Percentiles rank a stretch among this genome's conserved stretches.
Evolutionary conservation across 495 filamentous ascomycete species (phyloP).

Genomic region (Tuber borchii): DNA sequence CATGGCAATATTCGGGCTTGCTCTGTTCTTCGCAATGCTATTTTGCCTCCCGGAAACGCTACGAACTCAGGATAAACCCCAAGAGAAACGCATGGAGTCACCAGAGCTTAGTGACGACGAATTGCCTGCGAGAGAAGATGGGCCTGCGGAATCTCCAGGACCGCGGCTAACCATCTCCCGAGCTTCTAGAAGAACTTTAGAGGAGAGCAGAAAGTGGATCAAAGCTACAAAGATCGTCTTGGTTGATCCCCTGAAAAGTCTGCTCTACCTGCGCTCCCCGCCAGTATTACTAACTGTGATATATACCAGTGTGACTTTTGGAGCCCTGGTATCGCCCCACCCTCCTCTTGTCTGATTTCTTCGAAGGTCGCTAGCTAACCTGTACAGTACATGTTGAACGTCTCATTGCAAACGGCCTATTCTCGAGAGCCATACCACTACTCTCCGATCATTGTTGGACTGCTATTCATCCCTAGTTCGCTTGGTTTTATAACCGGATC

Average conservation of each 20-base stretch:
- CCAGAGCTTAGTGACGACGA: constrained; percentile 4
- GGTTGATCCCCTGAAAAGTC: constrained; percentile 71
- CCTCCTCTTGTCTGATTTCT: not conserved
- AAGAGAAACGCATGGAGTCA: constrained; percentile 16
- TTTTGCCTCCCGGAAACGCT: constrained; percentile 69
- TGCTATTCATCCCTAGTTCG: constrained; percentile 75
- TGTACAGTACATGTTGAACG: constrained; percentile 67
- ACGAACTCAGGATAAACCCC: constrained; percentile 30
- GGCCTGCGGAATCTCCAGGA: not conserved
- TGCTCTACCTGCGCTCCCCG: constrained; percentile 72
- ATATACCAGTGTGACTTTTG: constrained; percentile 76
- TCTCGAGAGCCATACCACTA: constrained; percentile 67
- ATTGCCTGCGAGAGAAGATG: not conserved
- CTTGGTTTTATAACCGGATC: constrained; percentile 71
- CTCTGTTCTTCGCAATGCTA: constrained; percentile 56
- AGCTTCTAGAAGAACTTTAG: constrained; percentile 27
- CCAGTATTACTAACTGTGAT: constrained; percentile 74
- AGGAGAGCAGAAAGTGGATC: constrained; percentile 50
- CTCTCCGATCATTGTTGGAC: constrained; percentile 63
- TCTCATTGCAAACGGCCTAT: constrained; percentile 74
- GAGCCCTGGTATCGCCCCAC: constrained; percentile 48
- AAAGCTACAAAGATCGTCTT: constrained; percentile 58
- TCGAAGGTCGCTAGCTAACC: not conserved
- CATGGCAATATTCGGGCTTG: constrained; percentile 65
- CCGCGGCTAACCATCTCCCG: constrained; percentile 20